phyloP scores from a whole-genome alignment of 1,284 basidiomycete species.

The Cystobasidium pallidum region DNA sequence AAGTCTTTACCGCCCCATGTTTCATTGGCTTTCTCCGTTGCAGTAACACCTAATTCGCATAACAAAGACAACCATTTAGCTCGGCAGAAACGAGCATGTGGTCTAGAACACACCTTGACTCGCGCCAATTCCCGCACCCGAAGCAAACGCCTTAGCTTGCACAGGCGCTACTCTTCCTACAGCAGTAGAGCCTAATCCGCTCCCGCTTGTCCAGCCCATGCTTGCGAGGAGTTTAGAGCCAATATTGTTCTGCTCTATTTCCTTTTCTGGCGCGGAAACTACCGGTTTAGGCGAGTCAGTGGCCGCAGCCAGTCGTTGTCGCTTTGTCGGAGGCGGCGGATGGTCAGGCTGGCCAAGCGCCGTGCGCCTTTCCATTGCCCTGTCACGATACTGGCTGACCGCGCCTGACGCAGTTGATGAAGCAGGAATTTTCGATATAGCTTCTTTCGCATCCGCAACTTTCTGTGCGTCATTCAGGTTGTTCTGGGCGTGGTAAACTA shows the following conservation, averaged over 20 bases:
- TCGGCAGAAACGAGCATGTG: neutral
- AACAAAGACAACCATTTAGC: neutral
- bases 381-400: conserved; percentile 82
- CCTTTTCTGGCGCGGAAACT: conserved; percentile 37
- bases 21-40: conserved; percentile 35
- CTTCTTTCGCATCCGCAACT: conserved; percentile 41
- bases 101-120: conserved; percentile 24
- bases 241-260: conserved; percentile 43
- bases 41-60: conserved; percentile 18
- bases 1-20: conserved; percentile 31
- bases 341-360: conserved; percentile 87
- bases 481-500: conserved; percentile 42
- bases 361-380: conserved; percentile 81
- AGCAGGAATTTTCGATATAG: conserved; percentile 58
- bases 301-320: conserved; percentile 53
- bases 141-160: conserved; percentile 35
- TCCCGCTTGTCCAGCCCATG: conserved; percentile 44
- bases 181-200: conserved; percentile 27
- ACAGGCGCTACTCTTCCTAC: conserved; percentile 41
- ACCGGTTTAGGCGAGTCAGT: conserved; percentile 3
- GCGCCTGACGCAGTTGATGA: conserved; percentile 51
- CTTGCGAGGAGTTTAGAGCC: conserved; percentile 44
- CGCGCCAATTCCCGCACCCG: conserved; percentile 45
- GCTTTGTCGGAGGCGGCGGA: conserved; percentile 60
- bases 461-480: conserved; percentile 49